A percentile compares a stretch with the other conserved stretches of the same genome.
Conservation (phyloP, 805 yeast genomes). For the Candida chilensis region DNA sequence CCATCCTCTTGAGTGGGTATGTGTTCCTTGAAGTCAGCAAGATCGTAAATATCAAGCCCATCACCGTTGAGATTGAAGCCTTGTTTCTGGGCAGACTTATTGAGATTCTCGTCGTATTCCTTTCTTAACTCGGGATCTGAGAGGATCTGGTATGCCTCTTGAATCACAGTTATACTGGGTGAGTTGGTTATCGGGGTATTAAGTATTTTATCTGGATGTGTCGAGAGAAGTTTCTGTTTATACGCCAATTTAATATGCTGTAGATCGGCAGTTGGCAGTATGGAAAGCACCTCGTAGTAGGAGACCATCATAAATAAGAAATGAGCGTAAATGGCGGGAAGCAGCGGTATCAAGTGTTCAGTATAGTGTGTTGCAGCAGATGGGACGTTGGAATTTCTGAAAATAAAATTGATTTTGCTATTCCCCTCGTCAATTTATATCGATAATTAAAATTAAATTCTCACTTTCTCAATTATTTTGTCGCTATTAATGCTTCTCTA, state of each 20-base stretch:
- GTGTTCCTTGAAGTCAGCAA: conserved; percentile 51
- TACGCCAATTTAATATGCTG: conserved; percentile 56
- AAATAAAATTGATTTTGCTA: no score
- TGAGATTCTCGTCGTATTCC: conserved; percentile 44
- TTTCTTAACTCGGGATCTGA: conserved; percentile 25
- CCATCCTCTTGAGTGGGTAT: conserved; percentile 17
- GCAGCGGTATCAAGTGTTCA: no score
- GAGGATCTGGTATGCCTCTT: conserved; percentile 57
- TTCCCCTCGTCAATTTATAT: no score
- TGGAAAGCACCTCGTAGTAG: conserved; percentile 53
- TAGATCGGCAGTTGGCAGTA: conserved; percentile 24
- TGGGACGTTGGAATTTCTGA: no score
- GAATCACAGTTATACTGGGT: conserved; percentile 32
- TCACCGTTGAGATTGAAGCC: conserved; percentile 45
- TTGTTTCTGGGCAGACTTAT: conserved; percentile 16
- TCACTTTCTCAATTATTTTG: no score
- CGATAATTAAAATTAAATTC: no score
- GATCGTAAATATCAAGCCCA: conserved; percentile 58
- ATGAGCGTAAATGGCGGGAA: no score
- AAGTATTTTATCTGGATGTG: conserved; percentile 72
- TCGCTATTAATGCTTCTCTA: no score
- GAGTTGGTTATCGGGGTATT: conserved; percentile 2
- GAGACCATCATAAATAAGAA: no score
- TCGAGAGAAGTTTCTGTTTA: conserved; percentile 40
- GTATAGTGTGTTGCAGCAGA: no score